Evolutionary conservation across 1,139 yeast genomes (phyloP).

Genomic region (Torulaspora globosa): DNA sequence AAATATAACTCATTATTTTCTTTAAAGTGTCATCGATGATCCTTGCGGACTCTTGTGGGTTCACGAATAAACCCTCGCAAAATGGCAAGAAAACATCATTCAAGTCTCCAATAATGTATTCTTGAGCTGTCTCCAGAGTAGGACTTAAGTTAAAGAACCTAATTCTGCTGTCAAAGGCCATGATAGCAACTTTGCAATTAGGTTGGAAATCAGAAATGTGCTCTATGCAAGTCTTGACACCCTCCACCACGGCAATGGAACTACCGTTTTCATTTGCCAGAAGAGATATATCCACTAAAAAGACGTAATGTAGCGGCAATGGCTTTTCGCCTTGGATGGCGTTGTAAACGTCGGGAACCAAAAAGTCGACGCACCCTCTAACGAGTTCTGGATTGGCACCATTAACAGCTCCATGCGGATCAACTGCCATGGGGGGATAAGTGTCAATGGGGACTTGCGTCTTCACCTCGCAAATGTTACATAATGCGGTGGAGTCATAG

Average conservation of each 20-base stretch:
- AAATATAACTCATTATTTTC: constrained; percentile 50
- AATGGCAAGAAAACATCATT: constrained; percentile 83
- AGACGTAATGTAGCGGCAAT: constrained; percentile 61
- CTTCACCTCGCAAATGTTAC: constrained; percentile 85
- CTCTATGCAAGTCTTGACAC: constrained; percentile 51
- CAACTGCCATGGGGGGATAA: constrained; percentile 55
- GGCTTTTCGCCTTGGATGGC: constrained; percentile 43
- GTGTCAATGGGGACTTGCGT: constrained; percentile 69
- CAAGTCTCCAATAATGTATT: constrained; percentile 65
- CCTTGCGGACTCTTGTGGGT: constrained; percentile 60
- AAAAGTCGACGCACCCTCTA: constrained; percentile 79
- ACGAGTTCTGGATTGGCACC: constrained; percentile 69
- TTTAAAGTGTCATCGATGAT: constrained; percentile 67
- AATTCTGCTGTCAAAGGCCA: constrained; percentile 70
- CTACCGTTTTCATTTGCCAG: constrained; percentile 60
- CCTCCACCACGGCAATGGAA: constrained; percentile 56
- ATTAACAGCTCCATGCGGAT: constrained; percentile 60
- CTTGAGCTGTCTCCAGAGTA: constrained; percentile 54
- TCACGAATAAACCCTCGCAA: constrained; percentile 72
- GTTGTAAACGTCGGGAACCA: constrained; percentile 73
- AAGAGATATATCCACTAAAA: constrained; percentile 73
- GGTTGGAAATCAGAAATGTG: constrained; percentile 35
- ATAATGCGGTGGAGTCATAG: constrained; percentile 60
- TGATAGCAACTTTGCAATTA: constrained; percentile 58
- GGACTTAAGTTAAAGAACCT: constrained; percentile 71